These are phyloP conservation scores for Magnusiomyces suaveolens DNA, from an alignment of 1,139 yeast genomes.

Conservation along the genomic window DNA sequence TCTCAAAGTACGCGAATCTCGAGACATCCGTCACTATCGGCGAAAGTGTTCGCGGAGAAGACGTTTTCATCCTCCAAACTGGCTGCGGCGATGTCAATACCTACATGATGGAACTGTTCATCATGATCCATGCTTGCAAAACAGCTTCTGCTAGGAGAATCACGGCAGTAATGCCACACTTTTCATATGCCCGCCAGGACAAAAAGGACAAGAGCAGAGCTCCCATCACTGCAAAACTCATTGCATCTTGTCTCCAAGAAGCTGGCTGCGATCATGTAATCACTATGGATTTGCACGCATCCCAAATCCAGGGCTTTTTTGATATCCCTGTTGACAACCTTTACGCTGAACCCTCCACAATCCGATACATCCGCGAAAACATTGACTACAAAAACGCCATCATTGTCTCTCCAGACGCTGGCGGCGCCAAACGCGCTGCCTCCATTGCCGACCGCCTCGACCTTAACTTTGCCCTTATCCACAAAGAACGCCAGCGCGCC, in stretches of 20 bases:
- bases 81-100: conserved; percentile 88
- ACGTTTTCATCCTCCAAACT: conserved; percentile 75
- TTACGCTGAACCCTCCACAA: conserved; percentile 90
- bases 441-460: conserved; percentile 87
- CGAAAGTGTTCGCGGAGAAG: conserved; percentile 94
- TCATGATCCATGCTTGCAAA: conserved; percentile 89
- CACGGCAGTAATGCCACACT: conserved; percentile 90
- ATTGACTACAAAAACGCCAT: conserved; percentile 54
- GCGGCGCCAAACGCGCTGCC: conserved; percentile 97
- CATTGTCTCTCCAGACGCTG: conserved; percentile 94
- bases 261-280: conserved; percentile 96
- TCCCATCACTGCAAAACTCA: conserved; percentile 89
- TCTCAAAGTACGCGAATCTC: conserved; percentile 44
- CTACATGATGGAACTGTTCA: conserved; percentile 71
- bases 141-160: conserved; percentile 91
- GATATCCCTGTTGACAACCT: conserved; percentile 92
- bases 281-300: conserved; percentile 97
- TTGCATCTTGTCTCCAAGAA: conserved; percentile 88
- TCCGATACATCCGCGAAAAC: conserved; percentile 70
- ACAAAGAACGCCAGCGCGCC: conserved; percentile 90
- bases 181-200: conserved; percentile 98
- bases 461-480: conserved; percentile 86
- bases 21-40: conserved; percentile 90
- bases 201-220: conserved; percentile 94
- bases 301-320: conserved; percentile 98